A percentile compares a stretch with the other conserved stretches of the same genome.
phyloP scores from a whole-genome alignment of 2,329 filamentous ascomycete genomes.

The Trichoderma sp. region DNA sequence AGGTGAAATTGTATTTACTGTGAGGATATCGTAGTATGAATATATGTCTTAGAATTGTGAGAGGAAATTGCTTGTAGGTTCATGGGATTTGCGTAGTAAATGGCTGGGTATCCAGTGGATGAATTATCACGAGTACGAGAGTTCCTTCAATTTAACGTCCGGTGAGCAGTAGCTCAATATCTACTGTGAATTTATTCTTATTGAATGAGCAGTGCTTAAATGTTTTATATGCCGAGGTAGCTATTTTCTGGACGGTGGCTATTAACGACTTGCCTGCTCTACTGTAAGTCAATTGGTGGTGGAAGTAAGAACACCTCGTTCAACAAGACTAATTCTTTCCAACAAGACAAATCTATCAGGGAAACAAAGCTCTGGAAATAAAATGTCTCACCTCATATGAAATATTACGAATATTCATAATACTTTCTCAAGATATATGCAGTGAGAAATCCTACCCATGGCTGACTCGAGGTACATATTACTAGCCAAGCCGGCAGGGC shows the following conservation, averaged over 20 bases:
- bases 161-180: neutral
- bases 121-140: neutral
- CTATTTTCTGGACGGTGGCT: neutral
- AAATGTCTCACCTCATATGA: neutral
- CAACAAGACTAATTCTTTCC: neutral
- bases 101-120: neutral
- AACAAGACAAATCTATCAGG: neutral
- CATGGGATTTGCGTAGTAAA: neutral
- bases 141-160: neutral
- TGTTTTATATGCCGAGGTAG: neutral
- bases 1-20: neutral
- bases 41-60: neutral
- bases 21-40: neutral
- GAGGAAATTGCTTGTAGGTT: neutral
- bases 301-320: neutral
- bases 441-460: neutral
- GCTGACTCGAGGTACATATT: neutral
- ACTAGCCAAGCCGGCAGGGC: neutral
- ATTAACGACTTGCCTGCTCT: neutral
- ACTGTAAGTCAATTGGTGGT: neutral
- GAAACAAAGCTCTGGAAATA: neutral
- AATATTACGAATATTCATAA: neutral
- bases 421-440: neutral
- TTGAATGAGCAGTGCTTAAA: neutral
- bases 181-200: neutral